Evolutionary conservation across 768 basidiomycete genomes (phyloP).

Genomic region (Calocybe gangraenosa): DNA sequence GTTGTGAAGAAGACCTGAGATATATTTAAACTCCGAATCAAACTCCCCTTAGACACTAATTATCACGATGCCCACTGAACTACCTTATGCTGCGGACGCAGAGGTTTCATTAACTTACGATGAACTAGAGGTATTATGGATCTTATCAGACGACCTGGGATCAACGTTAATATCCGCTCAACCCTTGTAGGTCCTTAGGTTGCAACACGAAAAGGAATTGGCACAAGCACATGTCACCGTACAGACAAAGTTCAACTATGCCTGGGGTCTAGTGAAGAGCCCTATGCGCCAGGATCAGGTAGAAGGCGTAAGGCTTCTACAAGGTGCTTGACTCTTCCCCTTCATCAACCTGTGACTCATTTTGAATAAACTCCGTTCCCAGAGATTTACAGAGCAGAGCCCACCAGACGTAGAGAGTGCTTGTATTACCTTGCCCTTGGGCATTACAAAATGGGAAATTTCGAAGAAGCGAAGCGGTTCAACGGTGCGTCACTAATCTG

Average conservation of each 20-base stretch:
- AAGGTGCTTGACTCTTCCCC: constrained; percentile 48
- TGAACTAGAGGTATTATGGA: constrained; percentile 70
- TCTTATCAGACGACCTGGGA: background rate
- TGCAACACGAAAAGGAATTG: constrained; percentile 88
- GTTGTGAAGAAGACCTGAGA: no score
- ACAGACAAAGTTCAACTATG: constrained; percentile 97
- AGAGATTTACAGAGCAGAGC: constrained; percentile 89
- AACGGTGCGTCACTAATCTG: constrained; percentile 61
- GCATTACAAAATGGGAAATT: constrained; percentile 95
- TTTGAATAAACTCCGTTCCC: constrained; percentile 4
- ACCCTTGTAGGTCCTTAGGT: constrained; percentile 62
- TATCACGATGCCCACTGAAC: constrained; percentile 55
- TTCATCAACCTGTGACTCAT: background rate
- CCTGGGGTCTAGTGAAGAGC: constrained; percentile 96
- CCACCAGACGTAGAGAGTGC: constrained; percentile 86
- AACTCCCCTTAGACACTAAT: constrained; percentile 29
- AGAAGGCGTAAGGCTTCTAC: constrained; percentile 86
- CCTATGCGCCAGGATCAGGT: constrained; percentile 81
- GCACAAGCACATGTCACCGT: constrained; percentile 80
- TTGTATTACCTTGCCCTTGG: constrained; percentile 95
- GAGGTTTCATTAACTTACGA: constrained; percentile 85
- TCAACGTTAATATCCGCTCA: background rate
- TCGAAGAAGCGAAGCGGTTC: constrained; percentile 86
- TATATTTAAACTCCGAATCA: constrained; percentile 20
- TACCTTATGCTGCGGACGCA: constrained; percentile 95